Base-by-base conservation (phyloP, 139 green algal genomes). In the Choricystis sp. region DNA sequence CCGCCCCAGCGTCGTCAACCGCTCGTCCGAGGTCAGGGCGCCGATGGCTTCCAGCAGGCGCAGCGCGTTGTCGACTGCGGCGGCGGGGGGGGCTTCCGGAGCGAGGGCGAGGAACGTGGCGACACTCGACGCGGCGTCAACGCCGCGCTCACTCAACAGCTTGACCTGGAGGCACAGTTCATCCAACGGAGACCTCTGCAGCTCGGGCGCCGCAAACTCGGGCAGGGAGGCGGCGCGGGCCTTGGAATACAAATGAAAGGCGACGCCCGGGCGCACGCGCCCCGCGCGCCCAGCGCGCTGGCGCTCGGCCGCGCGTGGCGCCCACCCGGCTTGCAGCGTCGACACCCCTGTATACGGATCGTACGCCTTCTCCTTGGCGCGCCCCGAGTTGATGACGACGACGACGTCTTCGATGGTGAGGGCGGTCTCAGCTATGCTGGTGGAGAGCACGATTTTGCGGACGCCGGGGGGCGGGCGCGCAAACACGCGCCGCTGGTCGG, bases 351-450 rank as follows among this genome's bases (percentile, higher is more conserved):
- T 89, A 72, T 85, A 87, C 14, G 86, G 75, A 67, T 94, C 86
- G 62, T 85, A 94, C 58, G 74, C 83, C 72, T 90, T 91, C 74
- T 94, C 86, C 71, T 92, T 91, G 21, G 81, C 26, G 29, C 82
- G 68, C 4, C 86, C 85, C 26, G 40, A 72, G 70, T 94, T 85
- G 52, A 94, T 75, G 3, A 94, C 86, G 31, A 86, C 59, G n/a
- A 85, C 77, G 24, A 94, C 71, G 66, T 94, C 86, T 55, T 94
- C 86, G 59, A 94, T 94, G 1, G 86, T 94, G 52, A 94, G 74
- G 20, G 83, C 78, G 0, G 81, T 89, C 70, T 92, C 84, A 24
- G 62, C 86, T 28, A 94, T 89, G 70, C 94, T 94, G 48, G 86
- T 94, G n/a, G 84, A 66, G 25, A 92, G 70, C 27, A 94, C 77